Conservation (phyloP, 2,329 filamentous ascomycete genomes). For the Colletotrichum horii region DNA sequence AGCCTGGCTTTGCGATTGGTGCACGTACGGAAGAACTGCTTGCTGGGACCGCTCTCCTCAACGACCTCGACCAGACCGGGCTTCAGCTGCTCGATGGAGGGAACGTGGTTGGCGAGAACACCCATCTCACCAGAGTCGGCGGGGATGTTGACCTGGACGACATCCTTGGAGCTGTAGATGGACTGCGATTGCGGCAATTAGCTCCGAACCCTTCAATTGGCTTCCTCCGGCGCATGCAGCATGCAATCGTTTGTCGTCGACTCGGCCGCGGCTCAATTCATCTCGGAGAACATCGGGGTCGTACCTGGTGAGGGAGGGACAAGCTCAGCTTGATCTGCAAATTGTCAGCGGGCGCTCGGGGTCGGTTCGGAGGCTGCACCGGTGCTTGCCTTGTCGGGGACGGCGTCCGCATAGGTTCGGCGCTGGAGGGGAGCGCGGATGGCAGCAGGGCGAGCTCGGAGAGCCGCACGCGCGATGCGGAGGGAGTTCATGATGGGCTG, state of each 20-base stretch:
- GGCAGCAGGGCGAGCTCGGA: slow-evolving; percentile 80
- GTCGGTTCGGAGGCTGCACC: slow-evolving; percentile 26
- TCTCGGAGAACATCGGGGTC: slow-evolving; percentile 35
- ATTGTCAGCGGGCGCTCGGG: slow-evolving; percentile 29
- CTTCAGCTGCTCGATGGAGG: slow-evolving; percentile 98
- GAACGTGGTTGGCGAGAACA: slow-evolving; percentile 98
- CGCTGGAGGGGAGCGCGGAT: slow-evolving; percentile 80
- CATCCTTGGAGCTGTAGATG: slow-evolving; percentile 71
- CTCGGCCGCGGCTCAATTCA: not conserved
- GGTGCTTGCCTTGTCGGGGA: slow-evolving; percentile 75
- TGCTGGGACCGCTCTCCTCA: slow-evolving; percentile 86
- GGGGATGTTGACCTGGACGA: slow-evolving; percentile 97
- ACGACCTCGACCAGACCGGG: slow-evolving; percentile 94
- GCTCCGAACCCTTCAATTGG: slow-evolving; percentile 35
- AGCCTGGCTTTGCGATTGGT: slow-evolving; percentile 11
- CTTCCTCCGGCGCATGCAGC: slow-evolving; percentile 5
- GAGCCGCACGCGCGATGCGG: slow-evolving; percentile 88
- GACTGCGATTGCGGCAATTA: slow-evolving; percentile 67
- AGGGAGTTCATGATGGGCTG: slow-evolving; percentile 85
- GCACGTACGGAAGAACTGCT: slow-evolving; percentile 96
- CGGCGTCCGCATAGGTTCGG: slow-evolving; percentile 89
- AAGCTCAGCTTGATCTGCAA: slow-evolving; percentile 92
- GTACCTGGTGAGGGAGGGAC: slow-evolving; percentile 97
- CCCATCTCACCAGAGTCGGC: slow-evolving; percentile 99
- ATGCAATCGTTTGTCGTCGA: not conserved